Conservation (phyloP, 2,329 filamentous ascomycete species). For the Aspergillus sp. region DNA sequence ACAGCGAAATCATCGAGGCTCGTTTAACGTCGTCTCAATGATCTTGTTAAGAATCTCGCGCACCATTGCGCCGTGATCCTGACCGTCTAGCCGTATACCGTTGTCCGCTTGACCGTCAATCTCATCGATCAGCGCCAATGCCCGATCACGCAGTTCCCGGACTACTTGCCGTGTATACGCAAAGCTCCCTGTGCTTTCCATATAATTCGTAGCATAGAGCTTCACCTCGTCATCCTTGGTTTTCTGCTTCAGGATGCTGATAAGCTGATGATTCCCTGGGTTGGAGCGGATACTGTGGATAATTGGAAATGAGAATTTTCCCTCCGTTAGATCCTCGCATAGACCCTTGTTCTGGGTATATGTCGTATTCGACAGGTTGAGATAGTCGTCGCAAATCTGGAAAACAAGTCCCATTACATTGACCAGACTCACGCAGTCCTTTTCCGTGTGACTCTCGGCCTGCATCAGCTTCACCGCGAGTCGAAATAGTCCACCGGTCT, state of each 20-base stretch:
- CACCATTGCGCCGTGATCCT: constrained; percentile 50
- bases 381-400: constrained; percentile 62
- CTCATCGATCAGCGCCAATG: constrained; percentile 54
- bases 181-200: constrained; percentile 85
- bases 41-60: constrained; percentile 63
- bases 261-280: constrained; percentile 54
- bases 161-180: constrained; percentile 69
- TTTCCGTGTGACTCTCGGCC: constrained; percentile 30
- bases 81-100: constrained; percentile 29
- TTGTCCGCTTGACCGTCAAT: constrained; percentile 46
- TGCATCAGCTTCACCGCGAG: constrained; percentile 41
- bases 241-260: constrained; percentile 90
- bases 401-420: constrained; percentile 45
- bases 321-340: constrained; percentile 91
- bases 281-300: constrained; percentile 80
- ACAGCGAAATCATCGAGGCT: constrained; percentile 2
- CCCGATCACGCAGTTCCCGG: constrained; percentile 54
- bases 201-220: constrained; percentile 79
- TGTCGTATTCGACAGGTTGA: constrained; percentile 64
- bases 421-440: constrained; percentile 55
- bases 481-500: constrained; percentile 42
- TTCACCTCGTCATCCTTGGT: constrained; percentile 82
- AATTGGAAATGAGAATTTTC: constrained; percentile 93
- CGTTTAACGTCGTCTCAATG: constrained; percentile 33
- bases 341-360: constrained; percentile 88